Conservation (phyloP, 2,329 filamentous ascomycete genomes). For the Capronia coronata region DNA sequence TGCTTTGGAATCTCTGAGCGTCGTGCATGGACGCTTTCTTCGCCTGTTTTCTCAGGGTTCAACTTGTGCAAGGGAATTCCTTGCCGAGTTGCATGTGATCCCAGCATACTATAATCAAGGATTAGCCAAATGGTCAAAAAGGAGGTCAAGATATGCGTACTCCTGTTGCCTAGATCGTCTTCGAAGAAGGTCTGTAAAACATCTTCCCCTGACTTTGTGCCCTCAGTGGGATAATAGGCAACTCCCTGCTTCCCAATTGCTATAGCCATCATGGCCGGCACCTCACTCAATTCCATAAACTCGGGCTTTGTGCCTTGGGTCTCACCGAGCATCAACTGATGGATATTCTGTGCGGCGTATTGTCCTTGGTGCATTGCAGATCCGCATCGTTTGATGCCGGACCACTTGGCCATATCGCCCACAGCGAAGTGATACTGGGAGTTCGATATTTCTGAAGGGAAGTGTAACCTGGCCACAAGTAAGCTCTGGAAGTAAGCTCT, state of each 20-base stretch:
- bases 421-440: conserved; percentile 58
- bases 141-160: conserved; percentile 34
- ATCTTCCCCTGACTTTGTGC: conserved; percentile 56
- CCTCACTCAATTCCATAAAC: conserved; percentile 47
- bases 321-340: conserved; percentile 52
- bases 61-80: conserved; percentile 3
- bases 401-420: conserved; percentile 65
- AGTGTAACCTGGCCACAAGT: conserved; percentile 44
- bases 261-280: conserved; percentile 62
- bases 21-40: too few species aligned
- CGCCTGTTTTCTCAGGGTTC: too few species aligned
- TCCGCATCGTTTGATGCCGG: conserved; percentile 73
- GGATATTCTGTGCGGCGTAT: conserved; percentile 59
- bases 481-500: too few species aligned
- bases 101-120: background rate
- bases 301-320: conserved; percentile 37
- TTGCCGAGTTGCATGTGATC: conserved; percentile 6
- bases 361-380: conserved; percentile 69
- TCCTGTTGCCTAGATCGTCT: conserved; percentile 59
- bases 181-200: conserved; percentile 60
- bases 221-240: conserved; percentile 53
- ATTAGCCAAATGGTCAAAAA: background rate
- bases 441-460: conserved; percentile 51
- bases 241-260: conserved; percentile 65
- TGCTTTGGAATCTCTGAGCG: too few species aligned